Evolutionary conservation across 2,329 filamentous ascomycete species (phyloP), one percentile per base, ranked within the genome.

Genomic region (Aspergillus viridinutans): DNA sequence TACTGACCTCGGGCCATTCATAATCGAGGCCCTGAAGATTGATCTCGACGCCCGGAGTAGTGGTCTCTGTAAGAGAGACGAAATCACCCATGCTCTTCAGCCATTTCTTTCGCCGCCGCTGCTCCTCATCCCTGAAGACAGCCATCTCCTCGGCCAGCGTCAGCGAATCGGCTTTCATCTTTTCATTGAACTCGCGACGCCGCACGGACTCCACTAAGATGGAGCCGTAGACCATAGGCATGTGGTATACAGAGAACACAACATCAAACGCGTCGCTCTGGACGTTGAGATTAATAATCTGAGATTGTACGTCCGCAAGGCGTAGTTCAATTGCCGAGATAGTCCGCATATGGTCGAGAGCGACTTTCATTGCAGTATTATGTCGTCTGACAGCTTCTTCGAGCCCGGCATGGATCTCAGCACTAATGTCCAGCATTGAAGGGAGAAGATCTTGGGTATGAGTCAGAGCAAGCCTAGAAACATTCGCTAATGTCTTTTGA

Each of bases 121-220:
- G 84, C 71, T 99, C 94, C 73, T 97, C 94, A 59, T 97, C 92
- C 68, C 94, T 90, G 61, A 95, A 93, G 0, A 90, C 80, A 1
- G 92, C 90, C 83, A 97, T 90, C 69, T 97, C 93, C 71, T 97
- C 95, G 26, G 92, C 91, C 26, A 99, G 78, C 0, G 89, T 90
- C 2, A 90, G 87, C 0, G 93, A 94, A 67, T 97, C 94, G 2
- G 85, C 83, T 69, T 89, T 90, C 72, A 97, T 88, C 74, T 96
- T 96, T 53, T 96, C 90, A 12, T 85, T 85, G 92, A 94, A 99
- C 74, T 97, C 92, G 35, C 87, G 87, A 23, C 94, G 87, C 56
- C 90, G 85, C 43, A 97, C 85, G 17, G 91, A 89, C 74, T 99
- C 94, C 3, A 90, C 84, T 21, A 96, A 79, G 57, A 96, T 89